phyloP scores from a whole-genome alignment of 2,329 filamentous ascomycete species.

The Colletotrichum eremochloae region DNA sequence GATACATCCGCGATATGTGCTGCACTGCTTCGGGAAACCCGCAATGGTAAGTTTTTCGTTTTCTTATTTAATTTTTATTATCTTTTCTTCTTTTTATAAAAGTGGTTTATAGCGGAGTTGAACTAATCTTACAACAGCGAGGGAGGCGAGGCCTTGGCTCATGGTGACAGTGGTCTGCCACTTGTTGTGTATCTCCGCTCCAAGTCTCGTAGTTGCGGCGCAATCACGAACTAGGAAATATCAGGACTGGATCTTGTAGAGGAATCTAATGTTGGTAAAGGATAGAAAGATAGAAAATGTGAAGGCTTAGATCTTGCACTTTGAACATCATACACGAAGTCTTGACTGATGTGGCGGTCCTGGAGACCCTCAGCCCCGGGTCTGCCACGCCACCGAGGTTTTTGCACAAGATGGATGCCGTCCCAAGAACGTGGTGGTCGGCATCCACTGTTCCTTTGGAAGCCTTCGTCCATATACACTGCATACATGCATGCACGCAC shows the following conservation, averaged over 20 bases:
- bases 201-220: conserved; percentile 3
- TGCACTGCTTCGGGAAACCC: neutral
- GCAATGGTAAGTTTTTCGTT: neutral
- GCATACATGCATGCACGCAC: too few relatives aligned
- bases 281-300: neutral
- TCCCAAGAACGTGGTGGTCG: too few relatives aligned
- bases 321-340: neutral
- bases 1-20: neutral
- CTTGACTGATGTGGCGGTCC: too few relatives aligned
- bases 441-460: too few relatives aligned
- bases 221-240: neutral
- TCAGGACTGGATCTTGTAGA: neutral
- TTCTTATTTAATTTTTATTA: too few relatives aligned
- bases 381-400: too few relatives aligned
- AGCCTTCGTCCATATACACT: too few relatives aligned
- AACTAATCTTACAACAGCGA: conserved; percentile 6
- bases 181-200: conserved; percentile 14
- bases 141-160: conserved; percentile 7
- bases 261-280: neutral
- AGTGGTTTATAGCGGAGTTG: neutral
- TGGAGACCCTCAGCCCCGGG: too few relatives aligned
- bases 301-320: neutral
- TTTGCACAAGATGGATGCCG: too few relatives aligned
- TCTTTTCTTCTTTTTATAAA: too few relatives aligned
- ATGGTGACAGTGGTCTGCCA: conserved; percentile 10